phyloP scores from a whole-genome alignment of 2,329 filamentous ascomycete genomes.

The Aureobasidium pullulans region DNA sequence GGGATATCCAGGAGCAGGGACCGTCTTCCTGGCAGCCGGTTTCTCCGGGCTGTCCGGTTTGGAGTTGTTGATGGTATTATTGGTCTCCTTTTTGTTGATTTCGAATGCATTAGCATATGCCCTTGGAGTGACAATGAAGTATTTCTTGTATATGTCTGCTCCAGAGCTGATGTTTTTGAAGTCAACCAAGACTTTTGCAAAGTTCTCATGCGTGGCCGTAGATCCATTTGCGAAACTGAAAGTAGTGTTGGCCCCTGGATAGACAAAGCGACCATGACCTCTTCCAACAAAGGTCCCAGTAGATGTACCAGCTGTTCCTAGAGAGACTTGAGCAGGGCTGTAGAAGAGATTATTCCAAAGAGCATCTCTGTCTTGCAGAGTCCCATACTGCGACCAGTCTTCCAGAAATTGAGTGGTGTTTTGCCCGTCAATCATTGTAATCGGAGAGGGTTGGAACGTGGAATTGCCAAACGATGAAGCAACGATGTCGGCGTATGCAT shows the following conservation, averaged over 20 bases:
- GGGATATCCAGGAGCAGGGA: slow-evolving; percentile 37
- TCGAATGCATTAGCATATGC: slow-evolving; percentile 21
- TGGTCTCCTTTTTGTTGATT: not conserved
- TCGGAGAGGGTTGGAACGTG: slow-evolving; percentile 39
- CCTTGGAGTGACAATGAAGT: slow-evolving; percentile 21
- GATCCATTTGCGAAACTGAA: slow-evolving; percentile 41
- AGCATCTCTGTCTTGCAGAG: slow-evolving; percentile 36
- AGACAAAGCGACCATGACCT: slow-evolving; percentile 36
- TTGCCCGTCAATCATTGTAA: slow-evolving; percentile 51
- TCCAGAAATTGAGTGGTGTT: slow-evolving; percentile 30
- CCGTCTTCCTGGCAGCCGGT: slow-evolving; percentile 13
- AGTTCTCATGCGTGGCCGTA: slow-evolving; percentile 33
- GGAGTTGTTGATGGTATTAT: no score
- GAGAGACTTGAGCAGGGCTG: slow-evolving; percentile 35
- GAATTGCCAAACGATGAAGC: slow-evolving; percentile 34
- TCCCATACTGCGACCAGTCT: not conserved
- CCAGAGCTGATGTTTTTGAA: slow-evolving; percentile 37
- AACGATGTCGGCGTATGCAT: slow-evolving; percentile 43
- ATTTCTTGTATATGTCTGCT: slow-evolving; percentile 34
- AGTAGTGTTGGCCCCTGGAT: slow-evolving; percentile 36
- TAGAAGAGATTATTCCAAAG: slow-evolving; percentile 48
- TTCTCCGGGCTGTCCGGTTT: no score
- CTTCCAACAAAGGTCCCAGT: slow-evolving; percentile 39
- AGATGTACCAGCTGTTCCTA: slow-evolving; percentile 32
- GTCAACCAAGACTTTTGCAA: slow-evolving; percentile 33